Conservation (phyloP, 164 flowering plant genomes). For the Platanus orientalis region DNA sequence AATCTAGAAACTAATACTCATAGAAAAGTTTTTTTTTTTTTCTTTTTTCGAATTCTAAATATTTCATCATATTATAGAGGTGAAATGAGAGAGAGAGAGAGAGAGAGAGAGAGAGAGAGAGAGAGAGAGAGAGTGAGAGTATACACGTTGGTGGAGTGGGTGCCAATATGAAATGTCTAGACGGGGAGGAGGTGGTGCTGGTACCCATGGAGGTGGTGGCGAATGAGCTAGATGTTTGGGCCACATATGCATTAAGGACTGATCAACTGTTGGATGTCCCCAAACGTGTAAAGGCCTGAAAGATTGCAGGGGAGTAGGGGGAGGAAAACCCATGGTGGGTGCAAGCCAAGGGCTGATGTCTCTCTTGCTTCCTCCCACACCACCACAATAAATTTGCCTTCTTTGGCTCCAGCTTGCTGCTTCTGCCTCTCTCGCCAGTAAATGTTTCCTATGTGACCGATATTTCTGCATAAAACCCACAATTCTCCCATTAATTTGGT, state of each 20-base stretch:
- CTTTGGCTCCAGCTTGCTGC: constrained; percentile 89
- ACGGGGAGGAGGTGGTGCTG: constrained; percentile 27
- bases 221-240: constrained; percentile 54
- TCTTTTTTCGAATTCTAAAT: no score
- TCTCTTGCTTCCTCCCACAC: constrained; percentile 36
- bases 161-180: constrained; percentile 60
- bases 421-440: constrained; percentile 83
- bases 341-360: constrained; percentile 57
- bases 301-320: constrained; percentile 38
- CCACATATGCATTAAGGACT: constrained; percentile 63
- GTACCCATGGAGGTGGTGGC: constrained; percentile 30
- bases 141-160: constrained; percentile 47
- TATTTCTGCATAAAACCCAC: constrained; percentile 60
- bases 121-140: constrained; percentile 12
- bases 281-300: constrained; percentile 86
- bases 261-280: constrained; percentile 87
- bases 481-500: neutral
- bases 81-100: constrained; percentile 3
- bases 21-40: no score
- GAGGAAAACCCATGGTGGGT: constrained; percentile 79
- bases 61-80: no score
- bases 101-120: constrained; percentile 5
- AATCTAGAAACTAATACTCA: no score
- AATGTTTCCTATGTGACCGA: constrained; percentile 88
- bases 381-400: constrained; percentile 51